A percentile compares a stretch with the other conserved stretches of the same genome.
Conservation (phyloP, 2,329 filamentous ascomycete genomes). For the Incumbomyces lentus region DNA sequence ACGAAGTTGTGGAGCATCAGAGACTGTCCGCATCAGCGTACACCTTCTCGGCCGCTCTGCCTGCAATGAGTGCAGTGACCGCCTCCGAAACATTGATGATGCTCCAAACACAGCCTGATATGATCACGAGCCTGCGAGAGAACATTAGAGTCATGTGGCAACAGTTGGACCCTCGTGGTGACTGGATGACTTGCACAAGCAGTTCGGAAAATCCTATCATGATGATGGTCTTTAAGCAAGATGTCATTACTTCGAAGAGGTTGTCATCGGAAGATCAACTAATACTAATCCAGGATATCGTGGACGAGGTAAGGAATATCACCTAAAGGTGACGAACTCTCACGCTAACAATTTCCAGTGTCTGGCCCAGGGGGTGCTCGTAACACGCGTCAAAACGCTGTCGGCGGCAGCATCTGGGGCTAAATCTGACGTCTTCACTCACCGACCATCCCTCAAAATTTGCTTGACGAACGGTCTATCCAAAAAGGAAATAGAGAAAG, state of each 20-base stretch:
- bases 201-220: conserved; percentile 76
- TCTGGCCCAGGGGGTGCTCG: conserved; percentile 76
- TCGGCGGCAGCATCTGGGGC: conserved; percentile 55
- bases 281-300: conserved; percentile 71
- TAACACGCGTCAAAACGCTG: conserved; percentile 74
- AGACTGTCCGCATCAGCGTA: conserved; percentile 86
- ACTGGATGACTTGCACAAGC: conserved; percentile 81
- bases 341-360: conserved; percentile 42
- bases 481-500: conserved; percentile 93
- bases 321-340: conserved; percentile 10
- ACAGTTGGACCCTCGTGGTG: conserved; percentile 83
- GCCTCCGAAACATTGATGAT: conserved; percentile 82
- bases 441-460: conserved; percentile 70
- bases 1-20: conserved; percentile 91
- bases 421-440: conserved; percentile 57
- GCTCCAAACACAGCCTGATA: conserved; percentile 76
- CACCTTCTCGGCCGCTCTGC: conserved; percentile 89
- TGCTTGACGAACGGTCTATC: conserved; percentile 79
- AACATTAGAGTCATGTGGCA: conserved; percentile 76
- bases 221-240: conserved; percentile 71
- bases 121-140: conserved; percentile 67
- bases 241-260: conserved; percentile 62
- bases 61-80: conserved; percentile 88
- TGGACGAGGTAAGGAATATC: conserved; percentile 69
- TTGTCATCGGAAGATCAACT: conserved; percentile 70